Base-by-base conservation (phyloP, 2,329 filamentous ascomycete genomes). In the Bipolaris cookei region DNA sequence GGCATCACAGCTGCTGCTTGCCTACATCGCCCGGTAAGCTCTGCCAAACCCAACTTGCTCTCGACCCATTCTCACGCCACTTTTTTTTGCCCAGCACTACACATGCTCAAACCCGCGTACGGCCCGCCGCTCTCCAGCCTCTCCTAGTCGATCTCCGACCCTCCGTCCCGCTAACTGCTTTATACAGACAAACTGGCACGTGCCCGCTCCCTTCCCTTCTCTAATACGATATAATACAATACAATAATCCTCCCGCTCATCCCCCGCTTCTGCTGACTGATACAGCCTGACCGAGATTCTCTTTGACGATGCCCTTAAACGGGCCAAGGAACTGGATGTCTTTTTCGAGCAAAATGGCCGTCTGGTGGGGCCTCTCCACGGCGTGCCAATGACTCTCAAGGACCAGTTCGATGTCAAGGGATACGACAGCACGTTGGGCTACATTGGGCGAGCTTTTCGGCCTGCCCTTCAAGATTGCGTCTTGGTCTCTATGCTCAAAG, bases 381-480 rank as follows among this genome's bases (percentile, higher is more conserved):
- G 80, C 6, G 67, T 82, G 4, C 80, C 80, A 35, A 76, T 82
- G 62, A 80, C 77, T 21, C 60, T 82, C 25, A 82, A 82, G 56
- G 81, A 83, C 58, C 80, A 82, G 52, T 82, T 82, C 64, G 79
- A 82, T 52, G 76, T 82, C 56, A 69, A 76, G 50, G 79, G 76
- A n/a, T 77, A 79, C 28, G 79, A 81, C 51, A 81, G 78, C 32
- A 74, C 73, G 1, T 76, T 88, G 79, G 86, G 86, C 11, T 89
- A 88, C 65, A 79, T 88, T 21, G 85, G 86, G n/a, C 87, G 86
- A 81, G 83, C 82, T 0, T 82, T 82, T 51, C 68, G 78, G 1
- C 83, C 83, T 0, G 83, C 83, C 1, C 54, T 58, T 0, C 76
- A 82, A 7, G 80, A 87, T 64, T 81, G 81, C 3, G 76, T 78